Percentiles rank a stretch among this genome's conserved stretches.
These are phyloP conservation scores for Fusarium buharicum DNA, from an alignment of 2,329 filamentous ascomycete genomes.

Conservation along the genomic window DNA sequence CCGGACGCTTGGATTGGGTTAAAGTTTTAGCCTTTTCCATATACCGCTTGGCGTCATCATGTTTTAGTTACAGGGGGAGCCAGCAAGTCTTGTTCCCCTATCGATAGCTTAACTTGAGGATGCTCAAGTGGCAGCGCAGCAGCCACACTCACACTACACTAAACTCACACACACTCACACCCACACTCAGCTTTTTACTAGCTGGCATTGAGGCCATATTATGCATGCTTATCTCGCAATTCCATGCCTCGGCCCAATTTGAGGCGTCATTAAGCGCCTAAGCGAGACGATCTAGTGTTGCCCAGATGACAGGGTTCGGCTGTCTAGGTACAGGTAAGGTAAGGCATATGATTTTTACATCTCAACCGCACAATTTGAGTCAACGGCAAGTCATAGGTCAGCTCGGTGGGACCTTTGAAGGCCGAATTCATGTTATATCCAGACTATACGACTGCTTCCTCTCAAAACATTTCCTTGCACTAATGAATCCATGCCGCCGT, in stretches of 20 bases:
- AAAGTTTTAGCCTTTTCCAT: not conserved
- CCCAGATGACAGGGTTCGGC: not conserved
- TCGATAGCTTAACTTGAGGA: not conserved
- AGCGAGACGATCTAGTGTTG: conserved; percentile 4
- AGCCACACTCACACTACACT: too few relatives aligned
- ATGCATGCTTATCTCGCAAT: conserved; percentile 1
- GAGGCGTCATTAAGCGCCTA: conserved; percentile 4
- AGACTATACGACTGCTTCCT: not conserved
- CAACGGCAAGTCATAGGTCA: not conserved
- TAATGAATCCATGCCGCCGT: not conserved
- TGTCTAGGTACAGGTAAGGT: not conserved
- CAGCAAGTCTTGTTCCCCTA: conserved; percentile 3
- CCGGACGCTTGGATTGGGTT: not conserved
- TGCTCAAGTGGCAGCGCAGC: too few relatives aligned
- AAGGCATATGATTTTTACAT: conserved; percentile 33
- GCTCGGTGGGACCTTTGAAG: not conserved
- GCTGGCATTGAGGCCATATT: not conserved
- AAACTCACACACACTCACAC: not conserved
- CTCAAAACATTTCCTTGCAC: not conserved
- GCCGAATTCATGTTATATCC: not conserved
- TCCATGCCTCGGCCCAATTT: not conserved
- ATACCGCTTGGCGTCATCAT: not conserved
- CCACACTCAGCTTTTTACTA: not conserved
- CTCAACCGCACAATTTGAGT: not conserved
- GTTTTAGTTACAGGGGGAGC: too few relatives aligned